phyloP scores from a whole-genome alignment of 148 eudicot genomes.

The Rhododendron williamsianum region DNA sequence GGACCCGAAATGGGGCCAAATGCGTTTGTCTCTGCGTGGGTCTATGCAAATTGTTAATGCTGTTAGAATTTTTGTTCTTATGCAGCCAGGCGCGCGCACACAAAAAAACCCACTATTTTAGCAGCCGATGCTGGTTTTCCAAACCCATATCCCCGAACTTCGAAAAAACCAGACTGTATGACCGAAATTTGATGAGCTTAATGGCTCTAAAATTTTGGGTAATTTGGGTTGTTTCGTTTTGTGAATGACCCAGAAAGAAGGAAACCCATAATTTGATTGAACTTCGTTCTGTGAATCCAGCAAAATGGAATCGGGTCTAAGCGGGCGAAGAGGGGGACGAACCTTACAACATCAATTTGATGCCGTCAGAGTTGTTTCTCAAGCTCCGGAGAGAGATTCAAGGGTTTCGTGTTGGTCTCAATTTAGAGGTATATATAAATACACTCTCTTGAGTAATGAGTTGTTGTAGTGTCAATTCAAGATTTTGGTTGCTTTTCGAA shows the following conservation, averaged over 20 bases:
- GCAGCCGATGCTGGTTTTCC: background rate
- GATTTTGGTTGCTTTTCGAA: conserved; percentile 8
- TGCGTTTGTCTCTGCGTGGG: too few relatives aligned
- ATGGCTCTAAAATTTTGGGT: background rate
- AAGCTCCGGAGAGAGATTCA: conserved; percentile 70
- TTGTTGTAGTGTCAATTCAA: background rate
- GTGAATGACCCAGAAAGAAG: background rate
- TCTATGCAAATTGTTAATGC: too few relatives aligned
- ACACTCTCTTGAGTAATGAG: background rate
- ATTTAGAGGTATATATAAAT: conserved; percentile 56
- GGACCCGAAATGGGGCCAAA: too few relatives aligned
- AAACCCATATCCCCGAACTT: background rate
- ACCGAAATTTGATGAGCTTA: background rate
- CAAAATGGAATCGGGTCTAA: conserved; percentile 46
- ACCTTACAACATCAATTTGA: conserved; percentile 53
- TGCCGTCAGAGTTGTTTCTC: conserved; percentile 73
- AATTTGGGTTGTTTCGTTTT: background rate
- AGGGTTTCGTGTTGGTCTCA: conserved; percentile 67
- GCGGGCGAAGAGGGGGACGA: conserved; percentile 74
- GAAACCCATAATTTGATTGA: background rate
- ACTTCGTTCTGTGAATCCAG: background rate
- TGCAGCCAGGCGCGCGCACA: too few relatives aligned
- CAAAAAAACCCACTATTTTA: background rate
- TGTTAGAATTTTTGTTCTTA: too few relatives aligned
- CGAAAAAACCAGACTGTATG: background rate